Conservation (phyloP, 2,329 filamentous ascomycete species). For the Fusarium temperatum region DNA sequence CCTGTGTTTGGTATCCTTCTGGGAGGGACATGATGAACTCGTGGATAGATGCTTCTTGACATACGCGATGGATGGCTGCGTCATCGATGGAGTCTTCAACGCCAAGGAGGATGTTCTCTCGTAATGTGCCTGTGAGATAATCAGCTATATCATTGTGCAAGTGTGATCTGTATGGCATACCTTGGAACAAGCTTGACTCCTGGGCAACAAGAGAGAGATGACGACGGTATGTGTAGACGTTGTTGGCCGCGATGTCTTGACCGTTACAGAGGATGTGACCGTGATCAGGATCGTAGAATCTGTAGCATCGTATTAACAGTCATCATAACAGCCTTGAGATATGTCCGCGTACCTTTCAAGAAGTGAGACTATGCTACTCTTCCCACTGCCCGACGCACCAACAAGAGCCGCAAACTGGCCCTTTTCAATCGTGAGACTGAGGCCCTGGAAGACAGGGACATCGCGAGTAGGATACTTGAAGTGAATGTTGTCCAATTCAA, state of each 20-base stretch:
- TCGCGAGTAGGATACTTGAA: constrained; percentile 70
- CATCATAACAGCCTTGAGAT: fast-evolving
- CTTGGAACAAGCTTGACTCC: constrained; percentile 76
- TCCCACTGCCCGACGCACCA: constrained; percentile 75
- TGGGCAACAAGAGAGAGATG: constrained; percentile 76
- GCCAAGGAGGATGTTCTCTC: constrained; percentile 75
- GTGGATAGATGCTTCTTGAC: constrained; percentile 71
- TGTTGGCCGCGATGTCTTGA: constrained; percentile 64
- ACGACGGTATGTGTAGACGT: constrained; percentile 69
- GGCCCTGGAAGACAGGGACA: constrained; percentile 64
- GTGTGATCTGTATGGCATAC: constrained; percentile 53
- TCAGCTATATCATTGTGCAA: fast-evolving
- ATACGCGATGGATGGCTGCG: constrained; percentile 60
- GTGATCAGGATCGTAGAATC: constrained; percentile 72
- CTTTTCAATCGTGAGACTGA: constrained; percentile 71
- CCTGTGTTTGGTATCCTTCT: constrained; percentile 72
- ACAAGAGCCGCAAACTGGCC: constrained; percentile 77
- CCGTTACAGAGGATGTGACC: constrained; percentile 74
- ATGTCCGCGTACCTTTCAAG: constrained; percentile 55
- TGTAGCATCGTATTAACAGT: background rate
- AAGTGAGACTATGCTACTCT: constrained; percentile 74
- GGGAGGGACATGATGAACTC: constrained; percentile 75
- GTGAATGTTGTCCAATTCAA: constrained; percentile 64
- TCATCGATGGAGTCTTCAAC: constrained; percentile 64
- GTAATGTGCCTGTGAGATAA: constrained; percentile 14